Evolutionary conservation across 768 basidiomycete species (phyloP).

Genomic region (Gymnopilus dilepis): DNA sequence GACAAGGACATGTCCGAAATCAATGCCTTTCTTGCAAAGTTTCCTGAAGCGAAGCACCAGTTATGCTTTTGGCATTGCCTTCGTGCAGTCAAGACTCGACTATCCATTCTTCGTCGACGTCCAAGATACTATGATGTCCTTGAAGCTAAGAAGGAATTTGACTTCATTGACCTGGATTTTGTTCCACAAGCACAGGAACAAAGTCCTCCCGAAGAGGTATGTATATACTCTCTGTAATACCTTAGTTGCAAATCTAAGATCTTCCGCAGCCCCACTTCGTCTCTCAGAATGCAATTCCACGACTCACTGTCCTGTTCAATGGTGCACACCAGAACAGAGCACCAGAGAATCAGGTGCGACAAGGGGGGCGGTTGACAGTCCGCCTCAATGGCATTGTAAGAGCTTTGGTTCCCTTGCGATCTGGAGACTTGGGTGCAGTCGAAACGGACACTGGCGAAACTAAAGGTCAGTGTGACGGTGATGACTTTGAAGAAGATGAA

Average conservation of each 20-base stretch:
- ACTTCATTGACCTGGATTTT: slow-evolving; percentile 31
- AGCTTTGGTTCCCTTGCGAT: background rate
- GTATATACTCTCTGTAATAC: background rate
- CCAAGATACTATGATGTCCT: slow-evolving; percentile 34
- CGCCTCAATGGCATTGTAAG: background rate
- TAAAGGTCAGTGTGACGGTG: background rate
- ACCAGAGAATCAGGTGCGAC: no score
- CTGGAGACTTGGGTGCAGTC: background rate
- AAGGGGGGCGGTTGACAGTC: no score
- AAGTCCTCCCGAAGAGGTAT: background rate
- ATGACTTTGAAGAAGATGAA: slow-evolving; percentile 25
- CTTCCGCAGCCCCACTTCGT: background rate
- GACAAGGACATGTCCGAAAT: slow-evolving; percentile 39
- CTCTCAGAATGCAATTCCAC: background rate
- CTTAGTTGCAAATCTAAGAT: background rate
- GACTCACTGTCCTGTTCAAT: background rate
- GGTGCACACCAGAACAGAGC: background rate
- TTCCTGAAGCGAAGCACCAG: slow-evolving; percentile 38
- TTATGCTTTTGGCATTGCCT: slow-evolving; percentile 45
- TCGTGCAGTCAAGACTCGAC: slow-evolving; percentile 30
- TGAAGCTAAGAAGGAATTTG: slow-evolving; percentile 30
- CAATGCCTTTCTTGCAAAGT: slow-evolving; percentile 31
- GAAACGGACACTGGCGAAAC: slow-evolving; percentile 10
- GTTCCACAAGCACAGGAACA: slow-evolving; percentile 29
- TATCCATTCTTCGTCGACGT: slow-evolving; percentile 27